phyloP scores from a whole-genome alignment of 2,329 filamentous ascomycete species.

The Alternaria atra region DNA sequence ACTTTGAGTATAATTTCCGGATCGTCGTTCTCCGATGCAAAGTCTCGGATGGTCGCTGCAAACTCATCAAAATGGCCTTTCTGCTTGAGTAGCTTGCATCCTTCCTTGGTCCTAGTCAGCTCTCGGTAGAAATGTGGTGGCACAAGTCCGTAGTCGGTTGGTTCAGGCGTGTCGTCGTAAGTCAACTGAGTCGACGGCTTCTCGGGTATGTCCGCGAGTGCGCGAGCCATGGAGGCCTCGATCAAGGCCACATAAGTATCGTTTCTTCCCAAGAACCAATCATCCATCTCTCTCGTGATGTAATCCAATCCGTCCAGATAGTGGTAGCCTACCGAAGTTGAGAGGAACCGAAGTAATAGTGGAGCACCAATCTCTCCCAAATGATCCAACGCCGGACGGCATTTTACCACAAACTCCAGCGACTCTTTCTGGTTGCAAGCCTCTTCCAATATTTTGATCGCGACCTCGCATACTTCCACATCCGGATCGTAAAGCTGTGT shows the following conservation, averaged over 20 bases:
- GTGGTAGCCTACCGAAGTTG: constrained; percentile 95
- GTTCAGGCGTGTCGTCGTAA: constrained; percentile 57
- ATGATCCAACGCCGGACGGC: constrained; percentile 91
- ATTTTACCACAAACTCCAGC: constrained; percentile 96
- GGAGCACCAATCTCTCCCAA: constrained; percentile 96
- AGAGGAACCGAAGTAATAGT: constrained; percentile 88
- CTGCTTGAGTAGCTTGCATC: constrained; percentile 85
- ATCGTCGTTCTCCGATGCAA: constrained; percentile 85
- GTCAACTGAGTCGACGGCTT: constrained; percentile 60
- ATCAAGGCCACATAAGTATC: constrained; percentile 95
- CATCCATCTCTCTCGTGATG: constrained; percentile 99
- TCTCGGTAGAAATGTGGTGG: constrained; percentile 99
- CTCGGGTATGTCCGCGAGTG: constrained; percentile 72
- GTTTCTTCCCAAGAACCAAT: constrained; percentile 97
- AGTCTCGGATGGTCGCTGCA: constrained; percentile 84
- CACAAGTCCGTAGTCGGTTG: constrained; percentile 66
- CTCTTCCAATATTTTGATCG: constrained; percentile 96
- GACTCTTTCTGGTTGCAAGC: constrained; percentile 92
- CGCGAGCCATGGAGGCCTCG: constrained; percentile 90
- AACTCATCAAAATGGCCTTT: constrained; percentile 98
- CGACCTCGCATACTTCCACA: constrained; percentile 93
- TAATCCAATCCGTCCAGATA: constrained; percentile 97
- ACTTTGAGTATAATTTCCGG: constrained; percentile 87
- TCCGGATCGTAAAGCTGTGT: constrained; percentile 98
- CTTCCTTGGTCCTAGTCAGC: constrained; percentile 89